Evolutionary conservation across 1,139 yeast genomes (phyloP).

Genomic region (Hyphopichia wangnamkhiaoensis): DNA sequence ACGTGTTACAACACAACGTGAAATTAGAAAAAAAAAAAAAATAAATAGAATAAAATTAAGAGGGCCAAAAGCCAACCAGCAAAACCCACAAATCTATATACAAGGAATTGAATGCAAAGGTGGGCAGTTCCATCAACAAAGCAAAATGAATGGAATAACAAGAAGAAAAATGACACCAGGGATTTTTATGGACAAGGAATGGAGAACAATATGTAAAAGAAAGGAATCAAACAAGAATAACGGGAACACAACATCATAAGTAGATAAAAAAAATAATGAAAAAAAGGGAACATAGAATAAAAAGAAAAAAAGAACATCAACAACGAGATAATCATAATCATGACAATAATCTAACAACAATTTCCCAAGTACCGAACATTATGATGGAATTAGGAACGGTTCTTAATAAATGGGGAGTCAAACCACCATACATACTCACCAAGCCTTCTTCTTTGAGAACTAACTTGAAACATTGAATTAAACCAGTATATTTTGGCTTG

Average conservation of each 20-base stretch:
- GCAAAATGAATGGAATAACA: too few relatives aligned
- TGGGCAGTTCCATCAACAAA: background rate
- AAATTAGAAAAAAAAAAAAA: slow-evolving; percentile 1
- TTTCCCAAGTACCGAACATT: slow-evolving; percentile 99
- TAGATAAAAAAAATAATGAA: slow-evolving; percentile 5
- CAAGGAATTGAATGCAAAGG: background rate
- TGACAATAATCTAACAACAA: slow-evolving; percentile 73
- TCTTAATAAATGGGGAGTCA: slow-evolving; percentile 93
- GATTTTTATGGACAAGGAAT: too few relatives aligned
- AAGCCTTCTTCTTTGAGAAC: slow-evolving; percentile 90
- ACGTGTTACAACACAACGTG: background rate
- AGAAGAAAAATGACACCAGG: background rate
- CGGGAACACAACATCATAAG: too few relatives aligned
- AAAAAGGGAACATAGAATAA: background rate
- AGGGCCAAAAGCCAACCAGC: background rate
- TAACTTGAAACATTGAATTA: slow-evolving; percentile 80
- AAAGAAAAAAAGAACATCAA: background rate
- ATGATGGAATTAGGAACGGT: slow-evolving; percentile 98
- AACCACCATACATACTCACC: slow-evolving; percentile 93
- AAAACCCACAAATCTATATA: background rate
- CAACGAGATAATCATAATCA: slow-evolving; percentile 9
- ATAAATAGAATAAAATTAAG: background rate
- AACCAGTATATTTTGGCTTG: slow-evolving; percentile 82
- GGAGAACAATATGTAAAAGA: too few relatives aligned
- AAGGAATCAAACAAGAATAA: too few relatives aligned